A percentile compares a stretch with the other conserved stretches of the same genome.
Conservation (phyloP, 345 rosid genomes). For the Heritiera fomes region DNA sequence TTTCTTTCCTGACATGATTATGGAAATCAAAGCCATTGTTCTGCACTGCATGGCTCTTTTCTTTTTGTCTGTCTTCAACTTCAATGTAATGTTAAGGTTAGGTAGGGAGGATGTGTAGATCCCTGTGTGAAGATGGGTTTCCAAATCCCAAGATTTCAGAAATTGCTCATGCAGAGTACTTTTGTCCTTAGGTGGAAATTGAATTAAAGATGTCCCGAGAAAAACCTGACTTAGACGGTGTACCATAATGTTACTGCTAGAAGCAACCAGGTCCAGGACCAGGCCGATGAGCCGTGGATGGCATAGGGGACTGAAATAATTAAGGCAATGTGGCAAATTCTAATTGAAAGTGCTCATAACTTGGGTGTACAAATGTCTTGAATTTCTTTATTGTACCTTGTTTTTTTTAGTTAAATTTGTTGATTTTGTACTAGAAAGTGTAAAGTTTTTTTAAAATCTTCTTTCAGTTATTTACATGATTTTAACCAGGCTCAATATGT, state of each 20-base stretch:
- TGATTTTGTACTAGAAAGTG: no score
- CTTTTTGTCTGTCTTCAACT: neutral
- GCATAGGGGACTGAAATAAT: neutral
- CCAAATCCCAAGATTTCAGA: neutral
- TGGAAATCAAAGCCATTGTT: neutral
- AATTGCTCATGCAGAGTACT: neutral
- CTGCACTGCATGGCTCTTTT: neutral
- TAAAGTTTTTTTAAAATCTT: no score
- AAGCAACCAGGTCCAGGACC: neutral
- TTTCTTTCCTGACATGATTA: neutral
- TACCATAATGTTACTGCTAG: neutral
- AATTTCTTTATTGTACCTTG: neutral
- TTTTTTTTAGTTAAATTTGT: no score
- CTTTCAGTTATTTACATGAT: no score
- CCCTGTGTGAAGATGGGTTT: neutral
- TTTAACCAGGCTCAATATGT: no score
- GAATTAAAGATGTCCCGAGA: neutral
- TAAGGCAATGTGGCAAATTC: neutral
- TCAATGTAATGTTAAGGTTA: neutral
- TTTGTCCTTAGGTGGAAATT: neutral
- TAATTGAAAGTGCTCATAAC: neutral
- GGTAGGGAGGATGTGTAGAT: neutral
- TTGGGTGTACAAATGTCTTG: neutral
- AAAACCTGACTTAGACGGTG: neutral
- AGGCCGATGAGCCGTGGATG: neutral